Percentiles rank a stretch among this genome's conserved stretches.
phyloP scores from a whole-genome alignment of 2,329 filamentous ascomycete species.

The Akanthomyces lecanii region DNA sequence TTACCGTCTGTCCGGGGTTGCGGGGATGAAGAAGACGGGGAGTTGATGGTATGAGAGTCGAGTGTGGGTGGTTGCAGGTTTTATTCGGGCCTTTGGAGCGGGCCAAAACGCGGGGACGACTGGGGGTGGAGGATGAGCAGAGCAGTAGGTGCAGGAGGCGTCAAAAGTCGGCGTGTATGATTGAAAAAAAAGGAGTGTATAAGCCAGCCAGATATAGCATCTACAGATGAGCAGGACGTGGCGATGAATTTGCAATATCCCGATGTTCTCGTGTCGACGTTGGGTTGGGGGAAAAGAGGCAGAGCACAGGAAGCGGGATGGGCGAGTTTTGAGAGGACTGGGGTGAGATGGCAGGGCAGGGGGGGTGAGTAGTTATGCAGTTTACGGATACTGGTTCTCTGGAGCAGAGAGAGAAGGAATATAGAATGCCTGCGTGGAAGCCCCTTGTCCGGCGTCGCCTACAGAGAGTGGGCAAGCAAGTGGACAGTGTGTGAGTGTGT shows the following conservation, averaged over 20 bases:
- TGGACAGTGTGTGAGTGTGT: neutral
- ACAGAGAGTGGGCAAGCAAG: neutral
- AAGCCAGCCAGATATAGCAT: too few species aligned
- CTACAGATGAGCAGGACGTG: too few species aligned
- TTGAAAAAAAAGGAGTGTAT: neutral
- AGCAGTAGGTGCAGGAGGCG: neutral
- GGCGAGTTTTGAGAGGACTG: too few species aligned
- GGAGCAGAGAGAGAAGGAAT: too few species aligned
- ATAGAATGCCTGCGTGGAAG: too few species aligned
- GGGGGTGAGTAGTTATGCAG: too few species aligned
- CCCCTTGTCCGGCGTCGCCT: neutral
- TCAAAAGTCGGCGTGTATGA: neutral
- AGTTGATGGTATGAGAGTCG: neutral
- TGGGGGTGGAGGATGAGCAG: neutral
- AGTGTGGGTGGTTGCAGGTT: slow-evolving; percentile 11
- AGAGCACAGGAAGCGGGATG: too few species aligned
- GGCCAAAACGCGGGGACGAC: slow-evolving; percentile 15
- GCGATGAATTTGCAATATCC: too few species aligned
- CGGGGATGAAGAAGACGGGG: slow-evolving; percentile 1
- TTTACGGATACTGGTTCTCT: too few species aligned
- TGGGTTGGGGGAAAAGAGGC: too few species aligned
- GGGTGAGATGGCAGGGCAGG: too few species aligned
- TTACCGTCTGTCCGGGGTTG: slow-evolving; percentile 3
- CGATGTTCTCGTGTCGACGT: too few species aligned
- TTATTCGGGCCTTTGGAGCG: slow-evolving; percentile 16